Evolutionary conservation across 139 green algal genomes (phyloP).

Genomic region (Chlorella sp.): DNA sequence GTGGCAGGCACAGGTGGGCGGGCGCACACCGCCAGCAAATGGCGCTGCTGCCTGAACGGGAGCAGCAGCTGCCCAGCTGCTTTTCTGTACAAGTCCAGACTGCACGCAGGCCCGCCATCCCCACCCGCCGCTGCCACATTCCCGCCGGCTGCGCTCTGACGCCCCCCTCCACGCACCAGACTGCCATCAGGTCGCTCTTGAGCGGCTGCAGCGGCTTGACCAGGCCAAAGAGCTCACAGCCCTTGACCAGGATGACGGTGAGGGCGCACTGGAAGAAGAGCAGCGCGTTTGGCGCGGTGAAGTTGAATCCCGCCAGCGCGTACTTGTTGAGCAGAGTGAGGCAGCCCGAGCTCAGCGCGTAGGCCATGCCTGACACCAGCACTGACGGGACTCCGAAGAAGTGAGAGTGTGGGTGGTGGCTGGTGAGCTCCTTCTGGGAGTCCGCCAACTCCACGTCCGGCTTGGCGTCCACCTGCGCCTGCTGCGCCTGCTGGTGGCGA

Average conservation of each 20-base stretch:
- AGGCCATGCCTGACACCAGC: conserved; percentile 37
- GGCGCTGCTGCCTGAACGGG: no score
- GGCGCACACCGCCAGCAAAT: no score
- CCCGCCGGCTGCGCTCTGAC: no score
- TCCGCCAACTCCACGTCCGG: neutral
- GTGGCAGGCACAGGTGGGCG: no score
- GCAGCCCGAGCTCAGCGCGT: conserved; percentile 23
- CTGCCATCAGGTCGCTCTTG: conserved; percentile 43
- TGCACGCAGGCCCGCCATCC: no score
- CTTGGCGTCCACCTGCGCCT: neutral
- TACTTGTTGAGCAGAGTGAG: conserved; percentile 84
- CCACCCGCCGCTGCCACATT: no score
- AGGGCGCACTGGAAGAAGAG: conserved; percentile 80
- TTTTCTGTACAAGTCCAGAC: no score
- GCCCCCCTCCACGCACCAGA: no score
- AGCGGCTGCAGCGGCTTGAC: conserved; percentile 62
- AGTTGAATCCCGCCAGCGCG: conserved; percentile 72
- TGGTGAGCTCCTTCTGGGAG: neutral
- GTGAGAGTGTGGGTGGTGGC: neutral
- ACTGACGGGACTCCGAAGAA: conserved; percentile 14
- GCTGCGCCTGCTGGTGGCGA: no score
- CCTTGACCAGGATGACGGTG: conserved; percentile 58
- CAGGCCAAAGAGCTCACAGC: conserved; percentile 35
- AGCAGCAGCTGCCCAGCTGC: no score
- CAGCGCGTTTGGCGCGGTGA: conserved; percentile 60